Evolutionary conservation across 257 asterid species (phyloP).

Genomic region (Petrea volubilis): DNA sequence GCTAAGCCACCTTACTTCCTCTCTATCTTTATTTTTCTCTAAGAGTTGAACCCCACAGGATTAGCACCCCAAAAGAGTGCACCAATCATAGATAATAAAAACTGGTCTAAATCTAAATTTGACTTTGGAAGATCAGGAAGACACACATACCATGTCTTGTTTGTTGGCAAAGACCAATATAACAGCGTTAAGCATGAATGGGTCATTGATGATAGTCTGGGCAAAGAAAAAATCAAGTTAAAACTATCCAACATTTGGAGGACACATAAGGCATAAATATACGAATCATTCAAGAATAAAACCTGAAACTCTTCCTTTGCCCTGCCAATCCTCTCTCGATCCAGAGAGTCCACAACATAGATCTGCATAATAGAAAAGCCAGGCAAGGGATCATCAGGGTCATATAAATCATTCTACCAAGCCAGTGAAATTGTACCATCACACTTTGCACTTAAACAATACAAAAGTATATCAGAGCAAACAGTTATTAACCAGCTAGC

Average conservation of each 20-base stretch:
- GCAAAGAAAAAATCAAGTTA: constrained; percentile 29
- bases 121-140: constrained; percentile 1
- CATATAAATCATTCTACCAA: neutral
- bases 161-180: constrained; percentile 95
- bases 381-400: neutral
- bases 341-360: constrained; percentile 95
- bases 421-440: neutral
- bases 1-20: neutral
- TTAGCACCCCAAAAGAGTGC: neutral
- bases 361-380: constrained; percentile 49
- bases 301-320: constrained; percentile 97
- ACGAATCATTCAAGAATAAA: constrained; percentile 25
- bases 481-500: constrained; percentile 2
- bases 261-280: constrained; percentile 26
- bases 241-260: constrained; percentile 20
- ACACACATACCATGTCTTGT: constrained; percentile 81
- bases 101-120: neutral
- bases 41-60: neutral
- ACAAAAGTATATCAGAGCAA: constrained; percentile 12
- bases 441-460: constrained; percentile 18
- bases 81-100: neutral
- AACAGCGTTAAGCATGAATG: constrained; percentile 93
- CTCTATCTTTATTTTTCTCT: neutral
- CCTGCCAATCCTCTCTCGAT: constrained; percentile 80
- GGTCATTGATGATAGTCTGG: constrained; percentile 89